These are phyloP conservation scores for Aegilops umbellulata DNA, from an alignment of 176 grass and related monocot species.

Conservation along the genomic window DNA sequence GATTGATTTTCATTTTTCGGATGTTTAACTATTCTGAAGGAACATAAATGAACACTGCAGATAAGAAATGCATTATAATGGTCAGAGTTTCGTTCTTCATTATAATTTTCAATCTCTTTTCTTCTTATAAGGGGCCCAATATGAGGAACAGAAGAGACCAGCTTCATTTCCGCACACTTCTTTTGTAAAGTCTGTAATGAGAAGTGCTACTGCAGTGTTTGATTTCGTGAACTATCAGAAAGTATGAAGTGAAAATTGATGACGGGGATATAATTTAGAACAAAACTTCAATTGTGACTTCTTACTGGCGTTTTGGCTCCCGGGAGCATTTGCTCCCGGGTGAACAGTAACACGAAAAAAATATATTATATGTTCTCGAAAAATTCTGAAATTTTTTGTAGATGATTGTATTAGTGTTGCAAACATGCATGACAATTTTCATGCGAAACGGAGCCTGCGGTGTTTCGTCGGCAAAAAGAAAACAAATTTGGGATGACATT, in stretches of 20 bases:
- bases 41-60: not conserved
- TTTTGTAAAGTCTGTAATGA: not conserved
- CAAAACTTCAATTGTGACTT: not conserved
- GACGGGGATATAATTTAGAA: not conserved
- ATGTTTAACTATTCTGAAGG: not conserved
- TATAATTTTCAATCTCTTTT: not conserved
- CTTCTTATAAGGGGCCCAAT: not conserved
- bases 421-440: no score
- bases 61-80: not conserved
- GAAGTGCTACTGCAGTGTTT: not conserved
- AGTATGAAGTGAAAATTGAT: not conserved
- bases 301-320: no score
- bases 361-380: no score
- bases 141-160: not conserved
- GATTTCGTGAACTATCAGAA: not conserved
- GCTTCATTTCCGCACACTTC: not conserved
- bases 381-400: no score
- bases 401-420: no score
- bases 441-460: no score
- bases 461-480: no score
- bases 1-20: not conserved
- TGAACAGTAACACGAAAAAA: no score
- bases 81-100: not conserved
- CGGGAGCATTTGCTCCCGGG: no score
- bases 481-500: no score